These are phyloP conservation scores for Colletotrichum zoysiae DNA, from an alignment of 2,329 filamentous ascomycete genomes.

Conservation along the genomic window DNA sequence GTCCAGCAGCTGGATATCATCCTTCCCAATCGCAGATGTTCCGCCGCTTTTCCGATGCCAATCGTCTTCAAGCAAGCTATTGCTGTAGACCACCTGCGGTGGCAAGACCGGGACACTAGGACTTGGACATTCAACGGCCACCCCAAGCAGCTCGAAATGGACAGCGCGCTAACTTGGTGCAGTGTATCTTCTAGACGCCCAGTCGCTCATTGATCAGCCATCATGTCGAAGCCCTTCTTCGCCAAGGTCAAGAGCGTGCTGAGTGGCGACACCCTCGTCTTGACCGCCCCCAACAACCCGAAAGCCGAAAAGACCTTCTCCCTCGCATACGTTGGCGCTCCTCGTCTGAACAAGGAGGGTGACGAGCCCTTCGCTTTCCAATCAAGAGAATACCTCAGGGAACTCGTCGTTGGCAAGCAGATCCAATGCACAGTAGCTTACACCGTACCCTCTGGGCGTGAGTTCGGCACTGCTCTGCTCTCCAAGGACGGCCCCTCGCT, in stretches of 20 bases:
- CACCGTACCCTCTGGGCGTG: conserved; percentile 86
- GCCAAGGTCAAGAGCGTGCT: conserved; percentile 92
- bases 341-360: conserved; percentile 86
- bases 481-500: conserved; percentile 80
- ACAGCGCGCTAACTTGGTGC: conserved; percentile 16
- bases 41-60: neutral
- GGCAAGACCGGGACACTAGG: conserved; percentile 6
- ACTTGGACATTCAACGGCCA: conserved; percentile 7
- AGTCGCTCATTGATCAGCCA: conserved; percentile 44
- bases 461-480: conserved; percentile 85
- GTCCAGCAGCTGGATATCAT: neutral
- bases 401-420: conserved; percentile 85
- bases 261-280: conserved; percentile 91
- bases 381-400: conserved; percentile 92
- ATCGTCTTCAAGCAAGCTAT: no score
- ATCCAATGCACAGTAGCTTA: conserved; percentile 90
- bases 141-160: conserved; percentile 17
- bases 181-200: conserved; percentile 18
- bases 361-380: conserved; percentile 95
- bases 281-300: conserved; percentile 85
- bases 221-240: conserved; percentile 67
- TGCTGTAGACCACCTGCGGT: conserved; percentile 13
- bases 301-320: conserved; percentile 87
- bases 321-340: conserved; percentile 91
- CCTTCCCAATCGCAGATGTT: neutral